phyloP scores from a whole-genome alignment of 2,329 filamentous ascomycete genomes.

The Calonectria fujianensis region DNA sequence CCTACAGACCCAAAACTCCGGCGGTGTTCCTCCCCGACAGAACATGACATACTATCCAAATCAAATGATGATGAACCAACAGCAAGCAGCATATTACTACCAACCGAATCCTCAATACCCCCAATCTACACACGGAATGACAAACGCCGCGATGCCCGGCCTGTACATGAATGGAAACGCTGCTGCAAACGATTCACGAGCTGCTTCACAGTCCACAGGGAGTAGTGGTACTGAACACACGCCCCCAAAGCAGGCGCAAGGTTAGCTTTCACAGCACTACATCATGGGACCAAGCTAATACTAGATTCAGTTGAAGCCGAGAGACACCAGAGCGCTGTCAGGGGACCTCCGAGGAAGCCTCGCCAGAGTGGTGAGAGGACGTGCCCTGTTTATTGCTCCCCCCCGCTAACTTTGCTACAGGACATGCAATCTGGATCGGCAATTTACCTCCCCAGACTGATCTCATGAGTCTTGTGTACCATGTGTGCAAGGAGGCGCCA shows the following conservation, averaged over 20 bases:
- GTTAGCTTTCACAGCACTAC: constrained; percentile 47
- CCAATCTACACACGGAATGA: constrained; percentile 55
- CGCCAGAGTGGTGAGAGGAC: constrained; percentile 75
- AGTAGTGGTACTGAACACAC: constrained; percentile 35
- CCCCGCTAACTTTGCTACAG: constrained; percentile 60
- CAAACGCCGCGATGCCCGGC: constrained; percentile 58
- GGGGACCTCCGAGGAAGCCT: constrained; percentile 64
- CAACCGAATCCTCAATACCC: constrained; percentile 62
- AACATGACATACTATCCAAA: constrained; percentile 67
- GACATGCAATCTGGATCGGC: constrained; percentile 96
- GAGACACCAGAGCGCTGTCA: constrained; percentile 54
- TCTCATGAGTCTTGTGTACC: constrained; percentile 89
- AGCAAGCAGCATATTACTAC: constrained; percentile 69
- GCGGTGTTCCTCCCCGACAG: constrained; percentile 60
- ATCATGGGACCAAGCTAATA: constrained; percentile 45
- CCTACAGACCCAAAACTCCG: constrained; percentile 61
- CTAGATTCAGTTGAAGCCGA: constrained; percentile 46
- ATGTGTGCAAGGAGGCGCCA: constrained; percentile 87
- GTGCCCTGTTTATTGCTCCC: constrained; percentile 37
- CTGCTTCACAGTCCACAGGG: constrained; percentile 45
- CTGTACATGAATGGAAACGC: constrained; percentile 59
- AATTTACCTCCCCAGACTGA: constrained; percentile 91
- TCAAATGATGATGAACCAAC: constrained; percentile 65
- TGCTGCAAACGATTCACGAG: constrained; percentile 53
- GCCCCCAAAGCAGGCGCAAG: constrained; percentile 48